phyloP scores from a whole-genome alignment of 1,284 basidiomycete genomes.

The Rhodotorula sp. region DNA sequence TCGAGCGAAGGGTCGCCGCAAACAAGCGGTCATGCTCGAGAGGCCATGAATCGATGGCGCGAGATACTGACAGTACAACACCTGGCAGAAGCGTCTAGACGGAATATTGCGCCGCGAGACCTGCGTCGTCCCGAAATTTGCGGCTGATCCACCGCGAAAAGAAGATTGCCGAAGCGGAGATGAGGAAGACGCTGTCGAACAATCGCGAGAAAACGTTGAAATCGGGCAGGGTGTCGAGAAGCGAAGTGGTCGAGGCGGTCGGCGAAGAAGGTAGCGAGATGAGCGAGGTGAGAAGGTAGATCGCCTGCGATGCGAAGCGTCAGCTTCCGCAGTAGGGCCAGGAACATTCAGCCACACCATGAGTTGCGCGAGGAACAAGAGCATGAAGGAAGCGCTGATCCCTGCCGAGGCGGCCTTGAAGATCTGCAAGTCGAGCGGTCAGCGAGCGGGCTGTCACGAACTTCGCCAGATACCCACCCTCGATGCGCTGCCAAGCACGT shows the following conservation, averaged over 20 bases:
- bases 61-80: too few species aligned
- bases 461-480: constrained; percentile 22
- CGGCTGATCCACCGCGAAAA: constrained; percentile 40
- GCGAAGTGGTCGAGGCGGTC: constrained; percentile 34
- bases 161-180: constrained; percentile 46
- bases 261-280: constrained; percentile 51
- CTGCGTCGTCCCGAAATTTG: constrained; percentile 41
- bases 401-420: constrained; percentile 51
- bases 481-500: constrained; percentile 50
- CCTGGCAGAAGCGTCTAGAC: too few species aligned
- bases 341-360: too few species aligned
- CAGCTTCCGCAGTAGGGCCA: too few species aligned
- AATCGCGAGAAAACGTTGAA: constrained; percentile 52
- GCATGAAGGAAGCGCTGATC: constrained; percentile 50
- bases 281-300: constrained; percentile 52
- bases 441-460: too few species aligned
- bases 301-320: constrained; percentile 42
- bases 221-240: constrained; percentile 51
- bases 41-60: too few species aligned
- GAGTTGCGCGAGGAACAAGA: constrained; percentile 52
- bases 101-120: constrained; percentile 25
- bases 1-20: too few species aligned
- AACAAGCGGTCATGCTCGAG: too few species aligned
- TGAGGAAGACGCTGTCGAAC: constrained; percentile 51
- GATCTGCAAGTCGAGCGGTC: constrained; percentile 29